Evolutionary conservation across 805 yeast species (phyloP).

Genomic region (Lipomyces lipofer): DNA sequence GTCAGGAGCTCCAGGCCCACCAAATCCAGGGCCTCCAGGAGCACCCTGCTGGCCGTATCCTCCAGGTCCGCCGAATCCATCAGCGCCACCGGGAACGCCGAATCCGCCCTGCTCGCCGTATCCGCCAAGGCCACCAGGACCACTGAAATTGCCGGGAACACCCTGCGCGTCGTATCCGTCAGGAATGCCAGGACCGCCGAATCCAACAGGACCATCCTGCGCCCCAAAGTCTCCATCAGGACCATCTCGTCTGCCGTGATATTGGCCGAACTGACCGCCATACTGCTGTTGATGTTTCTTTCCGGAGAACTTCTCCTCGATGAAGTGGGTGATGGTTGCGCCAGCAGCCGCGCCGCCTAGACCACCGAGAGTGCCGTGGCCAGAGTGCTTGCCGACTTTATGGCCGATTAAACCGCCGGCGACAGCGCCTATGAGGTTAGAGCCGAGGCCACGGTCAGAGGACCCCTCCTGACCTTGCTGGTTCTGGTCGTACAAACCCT

Average conservation of each 20-base stretch:
- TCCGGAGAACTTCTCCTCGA: not conserved
- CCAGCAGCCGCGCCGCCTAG: slow-evolving; percentile 29
- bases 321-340: slow-evolving; percentile 16
- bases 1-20: not conserved
- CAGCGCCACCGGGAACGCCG: slow-evolving; percentile 15
- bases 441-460: slow-evolving; percentile 28
- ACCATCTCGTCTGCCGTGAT: slow-evolving; percentile 7
- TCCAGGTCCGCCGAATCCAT: slow-evolving; percentile 3
- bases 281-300: slow-evolving; percentile 2
- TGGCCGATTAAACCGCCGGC: slow-evolving; percentile 27
- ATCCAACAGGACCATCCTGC: slow-evolving; percentile 2
- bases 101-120: slow-evolving; percentile 11
- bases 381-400: slow-evolving; percentile 20
- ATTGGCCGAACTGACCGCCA: not conserved
- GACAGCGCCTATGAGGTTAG: slow-evolving; percentile 20
- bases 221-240: not conserved
- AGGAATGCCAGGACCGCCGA: slow-evolving; percentile 20
- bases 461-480: slow-evolving; percentile 24
- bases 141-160: slow-evolving; percentile 7
- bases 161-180: slow-evolving; percentile 5
- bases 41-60: slow-evolving; percentile 6
- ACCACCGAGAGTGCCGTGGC: slow-evolving; percentile 27
- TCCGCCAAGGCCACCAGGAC: slow-evolving; percentile 18
- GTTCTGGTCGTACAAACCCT: slow-evolving; percentile 19
- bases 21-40: slow-evolving; percentile 5